Conservation (phyloP, 208 protist species). For the Sergeia podlipaevii region DNA sequence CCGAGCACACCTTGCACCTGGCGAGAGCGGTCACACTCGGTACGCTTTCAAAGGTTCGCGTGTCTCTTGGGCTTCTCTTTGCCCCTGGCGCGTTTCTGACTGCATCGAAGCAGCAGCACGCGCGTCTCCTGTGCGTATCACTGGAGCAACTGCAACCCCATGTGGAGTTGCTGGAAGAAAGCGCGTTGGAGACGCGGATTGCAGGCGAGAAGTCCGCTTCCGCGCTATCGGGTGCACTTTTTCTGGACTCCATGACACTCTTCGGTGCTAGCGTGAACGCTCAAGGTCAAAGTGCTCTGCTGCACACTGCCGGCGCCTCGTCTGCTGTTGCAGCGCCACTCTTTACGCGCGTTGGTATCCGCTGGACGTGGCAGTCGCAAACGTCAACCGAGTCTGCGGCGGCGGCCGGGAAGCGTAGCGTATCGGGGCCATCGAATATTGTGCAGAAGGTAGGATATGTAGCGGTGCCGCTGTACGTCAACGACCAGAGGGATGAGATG, state of each 20-base stretch:
- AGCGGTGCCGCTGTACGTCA: conserved; percentile 86
- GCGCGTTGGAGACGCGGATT: background rate
- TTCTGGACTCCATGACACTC: conserved; percentile 38
- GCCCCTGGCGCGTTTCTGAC: conserved; percentile 96
- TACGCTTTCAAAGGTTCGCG: conserved; percentile 17
- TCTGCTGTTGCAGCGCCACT: conserved; percentile 15
- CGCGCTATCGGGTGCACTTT: conserved; percentile 4
- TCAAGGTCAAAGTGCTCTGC: conserved; percentile 33
- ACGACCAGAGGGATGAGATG: conserved; percentile 46
- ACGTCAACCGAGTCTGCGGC: too few species aligned
- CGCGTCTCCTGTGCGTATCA: conserved; percentile 76
- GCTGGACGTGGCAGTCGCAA: conserved; percentile 42
- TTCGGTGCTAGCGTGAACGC: conserved; percentile 48
- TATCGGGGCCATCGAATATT: too few species aligned
- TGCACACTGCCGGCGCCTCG: conserved; percentile 16
- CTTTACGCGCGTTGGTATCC: conserved; percentile 26
- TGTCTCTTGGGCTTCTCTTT: conserved; percentile 95
- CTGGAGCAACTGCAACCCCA: conserved; percentile 92
- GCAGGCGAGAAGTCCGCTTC: background rate
- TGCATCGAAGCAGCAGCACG: conserved; percentile 95
- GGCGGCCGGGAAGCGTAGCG: too few species aligned
- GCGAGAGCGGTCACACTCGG: conserved; percentile 28
- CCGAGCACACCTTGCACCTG: conserved; percentile 49
- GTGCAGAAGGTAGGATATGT: too few species aligned
- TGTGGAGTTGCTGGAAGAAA: conserved; percentile 40